These are phyloP conservation scores for Botryotinia calthae DNA, from an alignment of 2,329 filamentous ascomycete genomes.

Conservation along the genomic window DNA sequence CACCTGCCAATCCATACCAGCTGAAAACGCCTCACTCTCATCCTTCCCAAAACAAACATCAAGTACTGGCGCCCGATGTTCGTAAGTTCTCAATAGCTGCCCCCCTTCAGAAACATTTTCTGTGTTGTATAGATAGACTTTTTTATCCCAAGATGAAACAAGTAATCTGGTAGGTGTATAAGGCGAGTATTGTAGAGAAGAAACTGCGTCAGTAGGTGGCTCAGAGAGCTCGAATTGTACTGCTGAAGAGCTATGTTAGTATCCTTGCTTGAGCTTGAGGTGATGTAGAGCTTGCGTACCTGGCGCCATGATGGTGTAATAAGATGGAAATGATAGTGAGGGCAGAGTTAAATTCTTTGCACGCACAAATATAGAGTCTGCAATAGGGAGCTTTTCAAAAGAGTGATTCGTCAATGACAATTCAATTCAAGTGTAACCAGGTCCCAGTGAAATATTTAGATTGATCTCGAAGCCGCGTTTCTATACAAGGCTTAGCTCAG, in stretches of 20 bases:
- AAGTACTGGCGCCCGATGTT: constrained; percentile 81
- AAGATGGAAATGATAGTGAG: neutral
- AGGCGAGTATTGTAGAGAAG: constrained; percentile 81
- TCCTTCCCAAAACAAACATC: constrained; percentile 87
- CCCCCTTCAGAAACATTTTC: constrained; percentile 49
- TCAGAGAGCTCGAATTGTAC: constrained; percentile 80
- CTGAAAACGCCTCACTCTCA: constrained; percentile 81
- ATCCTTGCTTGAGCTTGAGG: constrained; percentile 17
- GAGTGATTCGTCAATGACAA: neutral
- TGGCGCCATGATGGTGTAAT: constrained; percentile 26
- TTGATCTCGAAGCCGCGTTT: constrained; percentile 11
- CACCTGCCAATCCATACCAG: constrained; percentile 83
- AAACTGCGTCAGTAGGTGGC: constrained; percentile 83
- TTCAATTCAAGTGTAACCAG: neutral
- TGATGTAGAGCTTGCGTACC: constrained; percentile 37
- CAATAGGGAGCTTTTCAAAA: neutral
- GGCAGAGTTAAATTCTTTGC: neutral
- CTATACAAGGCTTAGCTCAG: neutral
- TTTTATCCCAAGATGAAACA: constrained; percentile 93
- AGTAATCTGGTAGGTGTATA: constrained; percentile 70
- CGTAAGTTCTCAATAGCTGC: constrained; percentile 68
- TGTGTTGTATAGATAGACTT: constrained; percentile 85
- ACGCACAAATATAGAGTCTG: too few species aligned
- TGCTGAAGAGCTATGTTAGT: constrained; percentile 42
- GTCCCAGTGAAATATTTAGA: constrained; percentile 17